Evolutionary conservation across 2,329 filamentous ascomycete genomes (phyloP).

Genomic region (Calonectria honghensis): DNA sequence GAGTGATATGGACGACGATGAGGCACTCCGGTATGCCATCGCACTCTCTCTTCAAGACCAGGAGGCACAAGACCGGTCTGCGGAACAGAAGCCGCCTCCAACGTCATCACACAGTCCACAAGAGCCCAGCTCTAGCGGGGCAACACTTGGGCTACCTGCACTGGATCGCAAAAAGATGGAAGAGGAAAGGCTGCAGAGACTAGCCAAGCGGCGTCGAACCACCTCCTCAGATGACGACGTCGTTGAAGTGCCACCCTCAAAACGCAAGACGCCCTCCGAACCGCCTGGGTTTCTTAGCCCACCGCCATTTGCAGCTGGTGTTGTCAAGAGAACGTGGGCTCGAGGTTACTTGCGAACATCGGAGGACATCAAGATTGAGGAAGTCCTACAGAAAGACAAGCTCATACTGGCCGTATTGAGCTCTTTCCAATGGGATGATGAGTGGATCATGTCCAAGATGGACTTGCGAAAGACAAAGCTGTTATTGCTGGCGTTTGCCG

Average conservation of each 20-base stretch:
- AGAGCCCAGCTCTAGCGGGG: conserved; percentile 45
- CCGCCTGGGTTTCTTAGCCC: conserved; percentile 51
- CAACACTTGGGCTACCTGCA: conserved; percentile 65
- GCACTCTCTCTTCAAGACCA: conserved; percentile 71
- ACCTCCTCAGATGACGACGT: conserved; percentile 52
- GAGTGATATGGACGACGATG: conserved; percentile 70
- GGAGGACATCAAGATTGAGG: conserved; percentile 91
- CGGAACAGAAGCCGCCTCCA: conserved; percentile 45
- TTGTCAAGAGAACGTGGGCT: conserved; percentile 88
- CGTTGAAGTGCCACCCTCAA: conserved; percentile 56
- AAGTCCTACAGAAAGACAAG: conserved; percentile 84
- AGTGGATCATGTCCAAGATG: conserved; percentile 86
- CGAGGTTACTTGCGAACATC: conserved; percentile 75
- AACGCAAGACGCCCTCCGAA: conserved; percentile 46
- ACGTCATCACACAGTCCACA: conserved; percentile 44
- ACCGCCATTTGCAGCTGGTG: conserved; percentile 72
- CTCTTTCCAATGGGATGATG: conserved; percentile 89
- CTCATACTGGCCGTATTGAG: conserved; percentile 88
- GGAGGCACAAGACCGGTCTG: conserved; percentile 33
- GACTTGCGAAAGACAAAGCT: conserved; percentile 76
- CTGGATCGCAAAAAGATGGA: conserved; percentile 91
- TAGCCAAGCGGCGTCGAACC: conserved; percentile 71
- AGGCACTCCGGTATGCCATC: conserved; percentile 77
- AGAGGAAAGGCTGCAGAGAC: conserved; percentile 83
- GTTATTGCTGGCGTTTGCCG: conserved; percentile 75